A percentile compares a stretch with the other conserved stretches of the same genome.
Evolutionary conservation across 163 green algal genomes (phyloP).

Genomic region (Chlamydomonas reinhardtii): DNA sequence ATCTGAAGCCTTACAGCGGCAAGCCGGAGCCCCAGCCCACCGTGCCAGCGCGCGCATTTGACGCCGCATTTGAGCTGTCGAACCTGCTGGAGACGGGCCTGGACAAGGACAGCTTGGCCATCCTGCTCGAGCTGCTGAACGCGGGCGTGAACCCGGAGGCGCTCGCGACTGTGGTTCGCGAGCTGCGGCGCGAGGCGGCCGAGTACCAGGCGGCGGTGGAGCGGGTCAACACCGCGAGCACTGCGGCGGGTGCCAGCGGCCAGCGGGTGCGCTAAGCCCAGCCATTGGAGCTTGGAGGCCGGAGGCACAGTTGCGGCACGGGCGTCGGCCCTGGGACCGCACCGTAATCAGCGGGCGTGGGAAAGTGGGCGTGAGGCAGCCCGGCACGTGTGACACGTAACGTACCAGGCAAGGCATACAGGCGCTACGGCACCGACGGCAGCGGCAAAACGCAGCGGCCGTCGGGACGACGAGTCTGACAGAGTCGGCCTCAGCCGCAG

Average conservation of each 20-base stretch:
- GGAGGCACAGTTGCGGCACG: too few relatives aligned
- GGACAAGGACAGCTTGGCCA: conserved; percentile 82
- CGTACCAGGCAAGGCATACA: too few relatives aligned
- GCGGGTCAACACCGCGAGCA: neutral
- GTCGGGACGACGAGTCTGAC: too few relatives aligned
- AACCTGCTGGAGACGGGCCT: conserved; percentile 88
- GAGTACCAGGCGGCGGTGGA: conserved; percentile 55
- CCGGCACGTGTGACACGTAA: too few relatives aligned
- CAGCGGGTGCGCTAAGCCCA: neutral
- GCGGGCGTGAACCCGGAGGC: conserved; percentile 87
- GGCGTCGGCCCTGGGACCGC: too few relatives aligned
- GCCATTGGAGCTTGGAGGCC: neutral
- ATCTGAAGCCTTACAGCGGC: too few relatives aligned
- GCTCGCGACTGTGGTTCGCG: conserved; percentile 84
- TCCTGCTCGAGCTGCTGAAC: conserved; percentile 88
- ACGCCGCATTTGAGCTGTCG: conserved; percentile 76
- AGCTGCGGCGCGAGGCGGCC: conserved; percentile 80
- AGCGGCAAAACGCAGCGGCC: too few relatives aligned
- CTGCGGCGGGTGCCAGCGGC: neutral
- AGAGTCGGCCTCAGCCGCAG: too few relatives aligned
- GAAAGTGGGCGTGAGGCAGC: too few relatives aligned
- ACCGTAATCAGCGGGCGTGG: too few relatives aligned
- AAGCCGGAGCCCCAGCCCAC: too few relatives aligned
- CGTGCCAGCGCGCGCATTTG: neutral
- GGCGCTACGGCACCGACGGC: too few relatives aligned